phyloP scores from a whole-genome alignment of 2,329 filamentous ascomycete species.

The Cryphonectria naterciae region DNA sequence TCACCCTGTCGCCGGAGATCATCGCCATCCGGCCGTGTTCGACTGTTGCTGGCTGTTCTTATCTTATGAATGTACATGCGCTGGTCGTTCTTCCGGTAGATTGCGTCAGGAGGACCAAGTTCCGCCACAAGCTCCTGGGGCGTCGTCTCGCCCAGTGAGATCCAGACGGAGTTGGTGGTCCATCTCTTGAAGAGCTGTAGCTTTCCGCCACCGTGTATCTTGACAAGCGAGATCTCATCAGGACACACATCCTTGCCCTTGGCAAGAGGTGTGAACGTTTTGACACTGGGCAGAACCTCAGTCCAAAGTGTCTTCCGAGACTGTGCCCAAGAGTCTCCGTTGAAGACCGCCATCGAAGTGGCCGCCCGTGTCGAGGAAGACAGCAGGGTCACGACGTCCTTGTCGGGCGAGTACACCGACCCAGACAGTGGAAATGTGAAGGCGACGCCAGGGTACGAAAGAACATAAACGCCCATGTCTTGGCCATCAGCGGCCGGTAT shows the following conservation, averaged over 20 bases:
- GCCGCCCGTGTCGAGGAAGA: slow-evolving; percentile 79
- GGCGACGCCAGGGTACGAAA: slow-evolving; percentile 93
- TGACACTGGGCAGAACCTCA: slow-evolving; percentile 72
- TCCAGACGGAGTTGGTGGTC: slow-evolving; percentile 68
- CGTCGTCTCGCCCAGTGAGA: slow-evolving; percentile 82
- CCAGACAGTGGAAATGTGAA: slow-evolving; percentile 84
- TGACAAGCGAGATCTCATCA: slow-evolving; percentile 83
- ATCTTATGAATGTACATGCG: slow-evolving; percentile 83
- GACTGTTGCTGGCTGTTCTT: slow-evolving; percentile 56
- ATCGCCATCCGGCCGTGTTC: slow-evolving; percentile 49
- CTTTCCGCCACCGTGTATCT: slow-evolving; percentile 75
- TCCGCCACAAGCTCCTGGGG: slow-evolving; percentile 91
- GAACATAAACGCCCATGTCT: slow-evolving; percentile 75
- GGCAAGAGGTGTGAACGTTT: slow-evolving; percentile 68
- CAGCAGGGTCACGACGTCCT: slow-evolving; percentile 85
- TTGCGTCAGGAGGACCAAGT: slow-evolving; percentile 89
- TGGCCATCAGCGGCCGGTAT: slow-evolving; percentile 63
- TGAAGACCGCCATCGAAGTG: slow-evolving; percentile 87
- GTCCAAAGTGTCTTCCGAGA: slow-evolving; percentile 78
- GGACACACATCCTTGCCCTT: slow-evolving; percentile 80
- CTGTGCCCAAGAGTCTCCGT: slow-evolving; percentile 87
- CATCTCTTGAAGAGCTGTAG: slow-evolving; percentile 78
- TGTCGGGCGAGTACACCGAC: slow-evolving; percentile 73
- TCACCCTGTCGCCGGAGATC: slow-evolving; percentile 57
- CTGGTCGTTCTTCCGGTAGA: slow-evolving; percentile 89